Conservation (phyloP, 2,329 filamentous ascomycete genomes). For the Colletotrichum theobromicola region DNA sequence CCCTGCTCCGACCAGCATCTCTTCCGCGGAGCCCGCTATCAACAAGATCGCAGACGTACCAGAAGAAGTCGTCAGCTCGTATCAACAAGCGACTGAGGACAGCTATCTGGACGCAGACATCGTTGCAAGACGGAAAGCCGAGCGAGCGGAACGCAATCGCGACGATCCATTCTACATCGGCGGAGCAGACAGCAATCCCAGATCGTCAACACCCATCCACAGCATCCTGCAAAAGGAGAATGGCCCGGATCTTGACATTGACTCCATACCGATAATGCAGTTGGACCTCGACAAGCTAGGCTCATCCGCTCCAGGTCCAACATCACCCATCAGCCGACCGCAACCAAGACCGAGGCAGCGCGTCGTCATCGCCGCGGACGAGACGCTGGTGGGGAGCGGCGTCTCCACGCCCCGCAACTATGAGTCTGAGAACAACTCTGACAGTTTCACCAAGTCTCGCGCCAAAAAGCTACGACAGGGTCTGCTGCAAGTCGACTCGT, state of each 20-base stretch:
- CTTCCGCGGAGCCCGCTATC: conserved; percentile 61
- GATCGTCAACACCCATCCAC: conserved; percentile 78
- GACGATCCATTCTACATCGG: conserved; percentile 97
- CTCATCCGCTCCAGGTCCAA: conserved; percentile 27
- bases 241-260: conserved; percentile 83
- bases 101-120: conserved; percentile 76
- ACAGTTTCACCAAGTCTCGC: conserved; percentile 53
- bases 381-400: conserved; percentile 67
- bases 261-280: conserved; percentile 95
- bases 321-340: conserved; percentile 34
- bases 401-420: conserved; percentile 55
- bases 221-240: conserved; percentile 76
- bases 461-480: conserved; percentile 60
- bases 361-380: conserved; percentile 74
- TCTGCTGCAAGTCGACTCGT: conserved; percentile 86
- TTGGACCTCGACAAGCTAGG: conserved; percentile 72
- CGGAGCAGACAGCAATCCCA: conserved; percentile 56
- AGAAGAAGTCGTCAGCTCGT: conserved; percentile 56
- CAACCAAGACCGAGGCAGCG: conserved; percentile 56
- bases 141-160: conserved; percentile 80
- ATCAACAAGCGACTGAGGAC: conserved; percentile 67
- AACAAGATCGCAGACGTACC: conserved; percentile 52
- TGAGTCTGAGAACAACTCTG: conserved; percentile 59
- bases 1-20: conserved; percentile 54
- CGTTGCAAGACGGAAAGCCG: conserved; percentile 73